phyloP scores from a whole-genome alignment of 2,329 filamentous ascomycete species.

The Chaetomium sp. region DNA sequence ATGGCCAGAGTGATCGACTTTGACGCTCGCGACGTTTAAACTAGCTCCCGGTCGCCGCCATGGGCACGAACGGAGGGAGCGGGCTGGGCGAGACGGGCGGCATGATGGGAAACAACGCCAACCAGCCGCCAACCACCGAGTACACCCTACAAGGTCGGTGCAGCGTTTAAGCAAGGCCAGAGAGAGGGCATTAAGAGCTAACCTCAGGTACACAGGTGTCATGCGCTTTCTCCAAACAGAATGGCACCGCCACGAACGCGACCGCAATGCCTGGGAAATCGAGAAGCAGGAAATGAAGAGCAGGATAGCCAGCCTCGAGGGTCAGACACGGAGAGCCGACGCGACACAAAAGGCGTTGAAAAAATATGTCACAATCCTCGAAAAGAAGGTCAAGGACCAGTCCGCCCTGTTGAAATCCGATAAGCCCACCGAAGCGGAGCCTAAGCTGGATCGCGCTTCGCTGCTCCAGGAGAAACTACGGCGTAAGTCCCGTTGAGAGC shows the following conservation, averaged over 20 bases:
- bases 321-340: constrained; percentile 82
- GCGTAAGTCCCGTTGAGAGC: constrained; percentile 45
- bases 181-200: constrained; percentile 15
- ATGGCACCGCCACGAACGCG: constrained; percentile 98
- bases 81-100: constrained; percentile 46
- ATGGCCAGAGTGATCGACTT: constrained; percentile 20
- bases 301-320: constrained; percentile 91
- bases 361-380: constrained; percentile 87
- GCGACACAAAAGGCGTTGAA: constrained; percentile 85
- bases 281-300: constrained; percentile 99
- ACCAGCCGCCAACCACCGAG: constrained; percentile 61
- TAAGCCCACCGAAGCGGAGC: constrained; percentile 44
- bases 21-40: constrained; percentile 17
- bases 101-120: constrained; percentile 51
- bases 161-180: not conserved
- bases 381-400: constrained; percentile 84
- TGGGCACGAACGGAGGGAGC: constrained; percentile 47
- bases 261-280: constrained; percentile 98
- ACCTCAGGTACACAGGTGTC: constrained; percentile 64
- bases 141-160: constrained; percentile 60
- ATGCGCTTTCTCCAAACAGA: constrained; percentile 99
- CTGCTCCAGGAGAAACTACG: constrained; percentile 60
- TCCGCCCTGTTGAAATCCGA: constrained; percentile 67
- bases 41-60: constrained; percentile 35
- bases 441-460: constrained; percentile 52